Base-by-base conservation (phyloP, 2,329 filamentous ascomycete species). In the Monosporascus cannonballus region DNA sequence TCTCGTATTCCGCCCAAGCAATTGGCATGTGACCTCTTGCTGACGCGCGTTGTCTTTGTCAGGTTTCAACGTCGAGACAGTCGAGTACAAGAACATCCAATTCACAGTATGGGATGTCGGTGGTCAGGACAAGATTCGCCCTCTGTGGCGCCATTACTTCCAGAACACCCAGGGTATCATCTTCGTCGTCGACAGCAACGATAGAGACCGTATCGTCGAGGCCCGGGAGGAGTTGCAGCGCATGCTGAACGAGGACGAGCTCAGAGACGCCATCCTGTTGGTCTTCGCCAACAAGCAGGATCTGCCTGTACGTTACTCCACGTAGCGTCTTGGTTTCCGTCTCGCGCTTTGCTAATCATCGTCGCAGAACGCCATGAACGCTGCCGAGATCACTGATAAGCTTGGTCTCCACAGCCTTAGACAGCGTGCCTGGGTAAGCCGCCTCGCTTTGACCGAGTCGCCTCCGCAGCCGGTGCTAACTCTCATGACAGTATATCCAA, bases 201-300 rank as follows among this genome's bases (percentile, higher is more conserved):
- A 99, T 85, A 89, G 91, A 73, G 92, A 96, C 76, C 91, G 94
- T 85, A 89, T 99, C 69, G 89, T 94, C 65, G 94, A 99, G 82
- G 94, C 94, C 68, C 86, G 90, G 60, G 91, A 96, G 75, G 94
- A 99, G 77, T 81, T 99, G 70, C 90, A 96, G 76, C 88, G 94
- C 73, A 99, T 99, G 85, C 85, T 99, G 74, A 96, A 97, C 78
- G 94, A 99, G 77, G 89, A 96, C 64, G 94, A 99, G 81, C 90
- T 99, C 75, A 89, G 93, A 73, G 94, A 99, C 73, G 94, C 94
- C 63, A 86, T 96, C 67, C 84, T 99, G 66, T 79, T 99, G 68
- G 93, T 99, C 69, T 99, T 99, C 70, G 94, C 94, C 77, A 99
- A 99, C 86, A 99, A 99, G 84, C 94, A 99, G 83, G 94, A 99